Evolutionary conservation across 805 yeast species (phyloP).

Genomic region (Metschnikowia rubicola): DNA sequence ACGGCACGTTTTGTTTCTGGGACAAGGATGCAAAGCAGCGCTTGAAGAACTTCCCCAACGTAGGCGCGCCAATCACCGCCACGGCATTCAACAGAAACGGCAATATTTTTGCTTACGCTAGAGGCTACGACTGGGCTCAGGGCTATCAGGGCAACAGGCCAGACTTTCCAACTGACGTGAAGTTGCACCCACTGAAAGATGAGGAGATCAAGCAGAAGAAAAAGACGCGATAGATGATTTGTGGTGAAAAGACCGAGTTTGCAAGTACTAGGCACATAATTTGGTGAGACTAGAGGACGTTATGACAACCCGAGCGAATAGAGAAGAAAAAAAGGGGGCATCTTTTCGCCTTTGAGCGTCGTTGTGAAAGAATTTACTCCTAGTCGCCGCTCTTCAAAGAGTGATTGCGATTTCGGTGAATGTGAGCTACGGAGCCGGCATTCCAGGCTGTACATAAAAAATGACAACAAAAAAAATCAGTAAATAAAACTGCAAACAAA

Average conservation of each 20-base stretch:
- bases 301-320: too few species aligned
- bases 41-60: constrained; percentile 71
- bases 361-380: too few species aligned
- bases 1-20: constrained; percentile 94
- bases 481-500: too few species aligned
- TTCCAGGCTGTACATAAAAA: too few species aligned
- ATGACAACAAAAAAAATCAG: too few species aligned
- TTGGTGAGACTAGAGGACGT: neutral
- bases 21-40: constrained; percentile 90
- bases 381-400: too few species aligned
- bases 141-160: constrained; percentile 77
- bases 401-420: too few species aligned
- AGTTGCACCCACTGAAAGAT: constrained; percentile 80
- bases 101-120: constrained; percentile 81
- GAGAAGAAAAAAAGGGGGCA: too few species aligned
- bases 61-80: constrained; percentile 66
- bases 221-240: constrained; percentile 11
- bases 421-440: too few species aligned
- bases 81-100: constrained; percentile 83
- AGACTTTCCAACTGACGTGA: constrained; percentile 70
- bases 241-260: too few species aligned
- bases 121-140: constrained; percentile 94
- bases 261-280: neutral
- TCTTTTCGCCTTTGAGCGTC: too few species aligned
- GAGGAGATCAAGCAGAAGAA: constrained; percentile 73